Evolutionary conservation across 805 yeast species (phyloP).

Genomic region (Saturnispora halmiae): DNA sequence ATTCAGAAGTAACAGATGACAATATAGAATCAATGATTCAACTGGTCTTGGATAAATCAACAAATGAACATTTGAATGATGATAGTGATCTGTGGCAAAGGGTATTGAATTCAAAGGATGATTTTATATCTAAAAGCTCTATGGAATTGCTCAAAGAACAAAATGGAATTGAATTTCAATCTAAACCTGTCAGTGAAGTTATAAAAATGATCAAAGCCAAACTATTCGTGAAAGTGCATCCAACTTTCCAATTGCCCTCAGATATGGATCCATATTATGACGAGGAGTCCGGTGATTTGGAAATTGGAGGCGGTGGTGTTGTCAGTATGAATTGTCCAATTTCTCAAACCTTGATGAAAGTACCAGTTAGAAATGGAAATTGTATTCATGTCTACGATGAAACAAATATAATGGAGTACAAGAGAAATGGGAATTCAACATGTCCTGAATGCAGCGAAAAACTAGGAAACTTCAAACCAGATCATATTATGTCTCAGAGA

Average conservation of each 20-base stretch:
- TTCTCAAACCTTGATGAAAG: conserved; percentile 40
- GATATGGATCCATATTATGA: conserved; percentile 7
- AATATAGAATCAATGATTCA: conserved; percentile 4
- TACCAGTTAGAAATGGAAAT: conserved; percentile 44
- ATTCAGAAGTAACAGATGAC: conserved; percentile 4
- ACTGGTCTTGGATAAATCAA: not conserved
- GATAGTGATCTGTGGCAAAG: not conserved
- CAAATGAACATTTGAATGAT: not conserved
- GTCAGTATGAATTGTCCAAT: conserved; percentile 64
- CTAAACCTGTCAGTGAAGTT: conserved; percentile 1
- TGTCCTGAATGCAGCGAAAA: conserved; percentile 53
- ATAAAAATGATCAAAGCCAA: conserved; percentile 2
- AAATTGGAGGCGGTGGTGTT: conserved; percentile 61
- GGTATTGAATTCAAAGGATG: not conserved
- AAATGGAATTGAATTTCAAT: conserved; percentile 6
- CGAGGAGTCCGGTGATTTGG: conserved; percentile 45
- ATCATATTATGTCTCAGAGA: conserved; percentile 15
- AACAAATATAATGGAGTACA: conserved; percentile 32
- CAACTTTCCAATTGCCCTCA: conserved; percentile 53
- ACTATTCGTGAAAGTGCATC: conserved; percentile 44
- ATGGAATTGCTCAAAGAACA: conserved; percentile 1
- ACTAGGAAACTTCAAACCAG: conserved; percentile 9
- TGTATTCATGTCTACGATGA: conserved; percentile 61
- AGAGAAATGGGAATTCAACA: conserved; percentile 19
- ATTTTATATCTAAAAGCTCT: not conserved